Base-by-base conservation (phyloP, 1,284 basidiomycete genomes). In the Vanrija sp. region DNA sequence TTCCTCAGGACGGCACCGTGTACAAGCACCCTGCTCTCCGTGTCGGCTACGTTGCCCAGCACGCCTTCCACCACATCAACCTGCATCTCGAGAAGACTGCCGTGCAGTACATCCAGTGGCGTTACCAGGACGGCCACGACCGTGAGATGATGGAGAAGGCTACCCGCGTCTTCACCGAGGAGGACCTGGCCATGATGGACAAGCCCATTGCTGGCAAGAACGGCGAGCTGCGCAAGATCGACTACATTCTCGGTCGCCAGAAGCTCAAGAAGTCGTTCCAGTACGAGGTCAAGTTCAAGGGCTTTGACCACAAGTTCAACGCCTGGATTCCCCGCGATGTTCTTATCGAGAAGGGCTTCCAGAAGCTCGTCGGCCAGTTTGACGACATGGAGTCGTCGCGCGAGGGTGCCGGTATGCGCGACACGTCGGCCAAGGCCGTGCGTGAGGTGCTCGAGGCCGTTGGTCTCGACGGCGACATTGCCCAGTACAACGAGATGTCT, bases 51-150 rank as follows among this genome's bases (percentile, higher is more conserved):
- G 93, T 98, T 64, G 95, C 95, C 10, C 95, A 98, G 73, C 95
- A 98, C 76, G 93, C 93, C 22, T 96, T 93, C 55, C 92, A 95
- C 78, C 93, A 96, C 74, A 88, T 94, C 67, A 92, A 96, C 75
- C 85, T 84, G 68, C 92, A 97, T 78, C 75, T 96, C 44, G 91
- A 95, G 76, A 95, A 96, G 79, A 95, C 92, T 9, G 89, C 93
- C 19, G 89, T 95, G 56, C 87, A 87, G 57, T 97, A 97, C 72
- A 96, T 97, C 67, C 91, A 95, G 78, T 98, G 95, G 95, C 88
- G 95, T 68, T 98, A 94, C 84, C 94, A 98, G 77, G 94, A 97
- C 75, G 96, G 95, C 45, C 89, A 96, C 76, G 95, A 98, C 81
- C 88, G 94, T 85, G 81, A 98, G 77, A 80, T 97, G 54, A 75